phyloP scores from a whole-genome alignment of 2,329 filamentous ascomycete species.

The Septoria linicola region DNA sequence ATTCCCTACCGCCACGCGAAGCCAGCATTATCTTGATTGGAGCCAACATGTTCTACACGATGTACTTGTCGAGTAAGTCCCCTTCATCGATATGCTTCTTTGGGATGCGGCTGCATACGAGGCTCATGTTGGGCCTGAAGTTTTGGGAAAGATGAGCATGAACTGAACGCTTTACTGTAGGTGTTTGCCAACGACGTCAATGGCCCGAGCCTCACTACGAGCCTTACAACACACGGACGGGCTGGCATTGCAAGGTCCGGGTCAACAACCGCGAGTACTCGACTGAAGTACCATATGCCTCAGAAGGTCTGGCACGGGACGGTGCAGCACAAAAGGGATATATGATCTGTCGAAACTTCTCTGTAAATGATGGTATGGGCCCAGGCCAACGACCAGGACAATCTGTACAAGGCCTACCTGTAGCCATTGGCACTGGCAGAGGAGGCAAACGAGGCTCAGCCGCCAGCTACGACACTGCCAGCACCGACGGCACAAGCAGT shows the following conservation, averaged over 20 bases:
- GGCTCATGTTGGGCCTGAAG: conserved; percentile 25
- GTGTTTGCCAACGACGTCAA: conserved; percentile 88
- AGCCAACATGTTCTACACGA: conserved; percentile 43
- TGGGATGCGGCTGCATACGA: conserved; percentile 17
- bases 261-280: conserved; percentile 97
- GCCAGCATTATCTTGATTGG: conserved; percentile 19
- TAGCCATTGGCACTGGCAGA: conserved; percentile 62
- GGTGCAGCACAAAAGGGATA: conserved; percentile 94
- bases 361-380: conserved; percentile 90
- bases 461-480: conserved; percentile 47
- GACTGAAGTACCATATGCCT: conserved; percentile 81
- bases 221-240: conserved; percentile 69
- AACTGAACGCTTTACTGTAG: conserved; percentile 48
- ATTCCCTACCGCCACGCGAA: conserved; percentile 25
- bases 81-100: conserved; percentile 31
- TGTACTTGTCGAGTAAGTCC: conserved; percentile 58
- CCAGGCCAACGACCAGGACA: conserved; percentile 56
- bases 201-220: conserved; percentile 92
- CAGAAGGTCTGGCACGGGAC: conserved; percentile 80
- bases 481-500: conserved; percentile 45
- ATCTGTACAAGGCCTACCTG: conserved; percentile 61
- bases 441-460: conserved; percentile 45
- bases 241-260: conserved; percentile 85
- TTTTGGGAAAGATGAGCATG: conserved; percentile 12
- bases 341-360: conserved; percentile 97